Evolutionary conservation across 116 monocot genomes (phyloP).

Genomic region (Thalassia testudinum): DNA sequence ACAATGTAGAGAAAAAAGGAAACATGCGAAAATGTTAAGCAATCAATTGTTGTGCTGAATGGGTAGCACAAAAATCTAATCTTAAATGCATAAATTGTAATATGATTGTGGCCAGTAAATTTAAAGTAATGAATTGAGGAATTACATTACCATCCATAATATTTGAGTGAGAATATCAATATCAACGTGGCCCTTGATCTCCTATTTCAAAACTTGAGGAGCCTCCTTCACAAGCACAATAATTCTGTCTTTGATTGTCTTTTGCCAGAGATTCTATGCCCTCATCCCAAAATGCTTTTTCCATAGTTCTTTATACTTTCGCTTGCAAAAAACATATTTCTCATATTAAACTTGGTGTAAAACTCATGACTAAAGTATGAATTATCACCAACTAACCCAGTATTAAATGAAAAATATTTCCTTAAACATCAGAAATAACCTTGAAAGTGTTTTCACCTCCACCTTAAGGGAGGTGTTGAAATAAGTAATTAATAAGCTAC

Average conservation of each 20-base stretch:
- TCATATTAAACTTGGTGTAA: not conserved
- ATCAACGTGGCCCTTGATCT: slow-evolving; percentile 70
- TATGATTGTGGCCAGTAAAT: no score
- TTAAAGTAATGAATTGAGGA: no score
- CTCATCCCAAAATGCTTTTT: slow-evolving; percentile 90
- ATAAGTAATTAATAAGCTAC: no score
- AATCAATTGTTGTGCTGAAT: no score
- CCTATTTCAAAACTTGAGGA: slow-evolving; percentile 63
- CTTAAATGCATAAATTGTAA: no score
- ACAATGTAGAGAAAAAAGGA: not conserved
- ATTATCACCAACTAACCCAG: not conserved
- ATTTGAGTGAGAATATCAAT: slow-evolving; percentile 92
- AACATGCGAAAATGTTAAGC: no score
- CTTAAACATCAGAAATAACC: no score
- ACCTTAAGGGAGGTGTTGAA: no score
- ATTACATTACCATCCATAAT: no score
- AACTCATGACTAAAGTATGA: not conserved
- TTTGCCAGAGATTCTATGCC: slow-evolving; percentile 46
- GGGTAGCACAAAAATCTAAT: no score
- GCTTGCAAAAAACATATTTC: slow-evolving; percentile 17
- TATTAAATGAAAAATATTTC: no score
- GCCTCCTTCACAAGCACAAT: slow-evolving; percentile 81
- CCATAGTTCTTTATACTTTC: slow-evolving; percentile 80
- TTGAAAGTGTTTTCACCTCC: no score
- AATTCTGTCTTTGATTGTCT: slow-evolving; percentile 38